These are phyloP conservation scores for Coemansia umbellata DNA, from an alignment of 192 early-diverging fungal species.

Conservation along the genomic window DNA sequence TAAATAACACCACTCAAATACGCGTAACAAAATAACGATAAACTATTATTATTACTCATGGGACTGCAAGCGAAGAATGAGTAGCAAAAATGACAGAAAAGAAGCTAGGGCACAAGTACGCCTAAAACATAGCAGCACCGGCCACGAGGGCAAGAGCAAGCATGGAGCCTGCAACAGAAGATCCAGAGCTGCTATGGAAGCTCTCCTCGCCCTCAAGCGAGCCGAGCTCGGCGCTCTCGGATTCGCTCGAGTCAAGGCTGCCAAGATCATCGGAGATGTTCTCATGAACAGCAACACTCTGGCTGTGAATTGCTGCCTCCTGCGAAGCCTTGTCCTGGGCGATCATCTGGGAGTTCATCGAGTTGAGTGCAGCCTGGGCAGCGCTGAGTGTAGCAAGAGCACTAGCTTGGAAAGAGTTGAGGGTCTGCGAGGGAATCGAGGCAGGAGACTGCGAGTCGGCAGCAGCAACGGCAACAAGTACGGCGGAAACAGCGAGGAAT, in stretches of 20 bases:
- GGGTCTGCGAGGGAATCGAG: constrained; percentile 31
- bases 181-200: constrained; percentile 13
- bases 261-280: constrained; percentile 13
- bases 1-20: not conserved
- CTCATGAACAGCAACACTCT: constrained; percentile 20
- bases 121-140: constrained; percentile 43
- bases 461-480: constrained; percentile 17
- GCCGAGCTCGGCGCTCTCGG: constrained; percentile 8
- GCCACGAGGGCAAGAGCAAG: constrained; percentile 28
- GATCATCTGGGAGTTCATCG: constrained; percentile 35
- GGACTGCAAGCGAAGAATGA: not conserved
- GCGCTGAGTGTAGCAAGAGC: constrained; percentile 47
- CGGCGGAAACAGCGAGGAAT: constrained; percentile 14
- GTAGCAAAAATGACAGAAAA: constrained; percentile 6
- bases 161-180: constrained; percentile 30
- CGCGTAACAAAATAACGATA: not conserved
- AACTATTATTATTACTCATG: constrained; percentile 3
- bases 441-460: constrained; percentile 3
- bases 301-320: constrained; percentile 35
- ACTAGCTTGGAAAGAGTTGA: constrained; percentile 36
- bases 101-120: not conserved
- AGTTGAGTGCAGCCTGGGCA: constrained; percentile 37
- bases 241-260: constrained; percentile 18
- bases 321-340: constrained; percentile 39
- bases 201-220: constrained; percentile 8